Evolutionary conservation across 208 protist species (phyloP).

Genomic region (Leishmania major): DNA sequence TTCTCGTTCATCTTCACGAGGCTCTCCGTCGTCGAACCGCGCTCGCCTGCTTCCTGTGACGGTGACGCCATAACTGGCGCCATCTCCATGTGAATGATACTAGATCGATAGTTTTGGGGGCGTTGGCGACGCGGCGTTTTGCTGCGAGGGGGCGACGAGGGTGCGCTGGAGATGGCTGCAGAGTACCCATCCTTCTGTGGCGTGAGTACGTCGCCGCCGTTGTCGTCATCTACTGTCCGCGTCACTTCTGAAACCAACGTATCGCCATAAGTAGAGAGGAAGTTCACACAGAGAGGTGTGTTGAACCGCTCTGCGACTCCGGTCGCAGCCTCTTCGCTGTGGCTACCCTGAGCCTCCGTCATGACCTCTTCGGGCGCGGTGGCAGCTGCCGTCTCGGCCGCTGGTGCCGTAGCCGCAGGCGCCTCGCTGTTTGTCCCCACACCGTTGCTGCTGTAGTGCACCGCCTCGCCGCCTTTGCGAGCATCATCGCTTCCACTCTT

Average conservation of each 20-base stretch:
- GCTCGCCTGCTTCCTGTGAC: neutral
- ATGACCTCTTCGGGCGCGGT: neutral
- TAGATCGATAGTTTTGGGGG: constrained; percentile 28
- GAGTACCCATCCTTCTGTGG: neutral
- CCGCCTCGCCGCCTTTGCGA: neutral
- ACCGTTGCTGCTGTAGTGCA: neutral
- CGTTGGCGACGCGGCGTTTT: constrained; percentile 39
- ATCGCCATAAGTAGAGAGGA: neutral
- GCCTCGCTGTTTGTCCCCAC: neutral
- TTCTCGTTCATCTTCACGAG: constrained; percentile 26
- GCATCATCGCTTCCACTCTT: neutral
- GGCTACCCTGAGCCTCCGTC: neutral
- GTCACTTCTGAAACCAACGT: neutral
- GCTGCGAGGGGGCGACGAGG: constrained; percentile 23
- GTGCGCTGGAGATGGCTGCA: neutral
- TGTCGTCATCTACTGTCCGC: neutral
- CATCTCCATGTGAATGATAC: constrained; percentile 43
- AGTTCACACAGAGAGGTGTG: neutral
- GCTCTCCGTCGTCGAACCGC: constrained; percentile 11
- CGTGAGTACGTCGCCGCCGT: neutral
- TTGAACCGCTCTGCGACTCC: neutral
- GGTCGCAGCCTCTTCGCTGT: neutral
- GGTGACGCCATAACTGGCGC: constrained; percentile 12
- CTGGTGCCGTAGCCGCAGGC: neutral
- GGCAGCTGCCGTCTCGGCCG: neutral